phyloP scores from a whole-genome alignment of 768 basidiomycete genomes.

The Rhizopogon roseolus region DNA sequence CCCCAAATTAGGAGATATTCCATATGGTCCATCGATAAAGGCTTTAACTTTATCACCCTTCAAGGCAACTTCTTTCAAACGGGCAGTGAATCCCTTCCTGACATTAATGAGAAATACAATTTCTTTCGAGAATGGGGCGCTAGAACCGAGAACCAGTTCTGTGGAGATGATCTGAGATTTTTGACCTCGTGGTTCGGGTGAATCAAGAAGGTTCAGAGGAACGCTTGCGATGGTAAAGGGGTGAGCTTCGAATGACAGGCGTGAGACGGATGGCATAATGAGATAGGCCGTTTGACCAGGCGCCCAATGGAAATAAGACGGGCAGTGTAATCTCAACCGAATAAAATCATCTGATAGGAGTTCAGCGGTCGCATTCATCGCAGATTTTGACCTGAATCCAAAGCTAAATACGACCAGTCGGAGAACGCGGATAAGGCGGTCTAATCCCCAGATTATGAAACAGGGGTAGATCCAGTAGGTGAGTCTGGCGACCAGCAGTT shows the following conservation, averaged over 20 bases:
- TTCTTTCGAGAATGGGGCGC: constrained; percentile 24
- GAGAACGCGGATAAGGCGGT: constrained; percentile 37
- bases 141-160: constrained; percentile 1
- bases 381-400: constrained; percentile 12
- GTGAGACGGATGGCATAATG: constrained; percentile 39
- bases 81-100: constrained; percentile 50
- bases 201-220: constrained; percentile 13
- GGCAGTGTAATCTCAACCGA: constrained; percentile 38
- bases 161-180: not conserved
- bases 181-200: not conserved
- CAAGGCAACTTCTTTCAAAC: constrained; percentile 30
- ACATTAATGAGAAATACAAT: constrained; percentile 49
- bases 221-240: constrained; percentile 54
- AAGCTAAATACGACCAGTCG: constrained; percentile 38
- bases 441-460: constrained; percentile 47
- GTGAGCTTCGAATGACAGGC: constrained; percentile 43
- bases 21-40: constrained; percentile 56
- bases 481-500: constrained; percentile 6
- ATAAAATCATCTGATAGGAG: constrained; percentile 38
- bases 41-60: constrained; percentile 33
- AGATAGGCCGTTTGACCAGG: constrained; percentile 53
- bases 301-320: constrained; percentile 41
- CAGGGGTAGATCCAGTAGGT: constrained; percentile 39
- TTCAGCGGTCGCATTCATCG: constrained; percentile 30
- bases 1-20: constrained; percentile 32